Conservation (phyloP, 768 basidiomycete species). For the Kwoniella heveanensis region DNA sequence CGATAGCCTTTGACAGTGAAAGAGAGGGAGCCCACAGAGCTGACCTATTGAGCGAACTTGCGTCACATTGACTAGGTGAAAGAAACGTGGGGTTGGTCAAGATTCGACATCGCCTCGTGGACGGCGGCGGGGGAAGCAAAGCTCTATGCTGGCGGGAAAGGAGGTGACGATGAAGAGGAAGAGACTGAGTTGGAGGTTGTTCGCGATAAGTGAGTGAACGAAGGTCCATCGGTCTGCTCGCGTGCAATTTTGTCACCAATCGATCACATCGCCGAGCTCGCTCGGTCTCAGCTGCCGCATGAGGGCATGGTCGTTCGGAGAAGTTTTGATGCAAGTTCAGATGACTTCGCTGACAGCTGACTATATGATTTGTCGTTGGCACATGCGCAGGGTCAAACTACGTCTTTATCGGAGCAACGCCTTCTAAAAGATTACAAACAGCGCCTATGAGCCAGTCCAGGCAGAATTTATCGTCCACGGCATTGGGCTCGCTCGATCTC, state of each 20-base stretch:
- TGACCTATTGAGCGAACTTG: not conserved
- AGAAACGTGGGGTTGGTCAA: slow-evolving; percentile 51
- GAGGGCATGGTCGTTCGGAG: too few relatives aligned
- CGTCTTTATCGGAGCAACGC: slow-evolving; percentile 36
- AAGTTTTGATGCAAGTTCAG: too few relatives aligned
- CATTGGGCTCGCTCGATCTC: too few relatives aligned
- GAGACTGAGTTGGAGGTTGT: slow-evolving; percentile 42
- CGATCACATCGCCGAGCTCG: too few relatives aligned
- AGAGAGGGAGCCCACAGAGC: too few relatives aligned
- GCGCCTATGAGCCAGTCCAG: too few relatives aligned
- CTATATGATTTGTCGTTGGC: too few relatives aligned
- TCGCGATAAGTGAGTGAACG: slow-evolving; percentile 39
- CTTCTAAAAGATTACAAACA: not conserved
- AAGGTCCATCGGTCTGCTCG: not conserved
- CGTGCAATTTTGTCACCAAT: too few relatives aligned
- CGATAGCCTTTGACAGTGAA: too few relatives aligned
- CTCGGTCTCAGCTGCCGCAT: too few relatives aligned
- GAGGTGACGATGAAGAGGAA: slow-evolving; percentile 21
- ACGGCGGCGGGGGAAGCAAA: slow-evolving; percentile 31
- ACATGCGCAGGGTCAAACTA: slow-evolving; percentile 38
- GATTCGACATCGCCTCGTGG: slow-evolving; percentile 53
- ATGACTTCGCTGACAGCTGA: not conserved
- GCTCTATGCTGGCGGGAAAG: slow-evolving; percentile 24
- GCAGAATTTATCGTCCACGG: too few relatives aligned
- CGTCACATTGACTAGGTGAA: slow-evolving; percentile 42